These are phyloP conservation scores for Phytophthora quininea DNA, from an alignment of 352 stramenopile species.

Conservation along the genomic window DNA sequence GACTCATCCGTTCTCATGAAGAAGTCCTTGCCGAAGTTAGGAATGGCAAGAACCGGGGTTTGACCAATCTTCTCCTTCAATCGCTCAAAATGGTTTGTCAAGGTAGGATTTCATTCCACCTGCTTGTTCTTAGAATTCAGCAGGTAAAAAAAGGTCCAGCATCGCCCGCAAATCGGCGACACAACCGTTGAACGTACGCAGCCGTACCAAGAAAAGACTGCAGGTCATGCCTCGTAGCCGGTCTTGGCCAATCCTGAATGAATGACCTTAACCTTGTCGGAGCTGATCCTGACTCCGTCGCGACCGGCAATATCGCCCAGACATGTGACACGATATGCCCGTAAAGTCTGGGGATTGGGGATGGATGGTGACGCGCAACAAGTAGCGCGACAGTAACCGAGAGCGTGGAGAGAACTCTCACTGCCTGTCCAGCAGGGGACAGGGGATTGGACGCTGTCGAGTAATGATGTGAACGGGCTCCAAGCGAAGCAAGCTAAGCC, in stretches of 20 bases:
- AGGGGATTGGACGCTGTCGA: too few relatives aligned
- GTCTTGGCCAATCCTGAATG: constrained; percentile 13
- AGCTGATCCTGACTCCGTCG: constrained; percentile 17
- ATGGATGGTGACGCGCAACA: too few relatives aligned
- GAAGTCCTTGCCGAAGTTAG: constrained; percentile 12
- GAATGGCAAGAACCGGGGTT: constrained; percentile 7
- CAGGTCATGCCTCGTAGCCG: constrained; percentile 15
- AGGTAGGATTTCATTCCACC: background rate
- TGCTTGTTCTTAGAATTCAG: constrained; percentile 1
- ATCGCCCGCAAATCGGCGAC: constrained; percentile 9
- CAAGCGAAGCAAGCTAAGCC: too few relatives aligned
- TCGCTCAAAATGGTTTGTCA: constrained; percentile 1
- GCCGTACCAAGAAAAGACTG: constrained; percentile 16
- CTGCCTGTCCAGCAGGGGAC: too few relatives aligned
- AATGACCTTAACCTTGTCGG: constrained; percentile 21
- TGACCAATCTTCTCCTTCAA: constrained; percentile 2
- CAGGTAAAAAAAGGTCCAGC: constrained; percentile 14
- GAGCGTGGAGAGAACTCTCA: too few relatives aligned
- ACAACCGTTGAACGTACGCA: constrained; percentile 20
- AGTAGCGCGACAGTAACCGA: too few relatives aligned
- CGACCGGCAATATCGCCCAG: constrained; percentile 30
- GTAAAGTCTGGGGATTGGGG: too few relatives aligned
- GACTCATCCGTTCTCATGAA: constrained; percentile 11
- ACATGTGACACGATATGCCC: too few relatives aligned
- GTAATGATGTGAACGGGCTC: too few relatives aligned